Percentiles rank a stretch among this genome's conserved stretches.
Conservation (phyloP, 371 early-diverging fungal genomes). For the Mortierella sp. region DNA sequence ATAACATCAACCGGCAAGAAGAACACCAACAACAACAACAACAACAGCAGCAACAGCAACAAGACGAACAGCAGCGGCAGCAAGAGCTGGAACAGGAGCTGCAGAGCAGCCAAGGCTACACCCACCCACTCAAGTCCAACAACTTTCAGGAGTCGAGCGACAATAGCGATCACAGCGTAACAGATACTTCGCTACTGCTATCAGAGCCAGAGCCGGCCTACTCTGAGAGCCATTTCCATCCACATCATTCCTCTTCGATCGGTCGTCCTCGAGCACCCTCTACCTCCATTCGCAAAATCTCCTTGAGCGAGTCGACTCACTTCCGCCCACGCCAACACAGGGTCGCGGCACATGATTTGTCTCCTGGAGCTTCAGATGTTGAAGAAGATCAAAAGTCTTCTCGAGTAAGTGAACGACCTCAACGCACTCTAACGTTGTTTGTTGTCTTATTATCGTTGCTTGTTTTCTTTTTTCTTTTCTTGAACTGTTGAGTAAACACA, state of each 20-base stretch:
- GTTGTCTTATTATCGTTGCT: background rate
- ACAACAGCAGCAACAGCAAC: background rate
- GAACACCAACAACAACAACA: conserved; percentile 2
- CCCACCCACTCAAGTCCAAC: background rate
- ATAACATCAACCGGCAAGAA: conserved; percentile 10
- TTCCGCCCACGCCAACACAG: conserved; percentile 28
- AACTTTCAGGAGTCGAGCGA: conserved; percentile 1
- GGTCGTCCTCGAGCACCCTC: conserved; percentile 6
- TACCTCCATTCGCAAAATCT: conserved; percentile 31
- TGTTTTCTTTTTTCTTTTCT: conserved; percentile 1
- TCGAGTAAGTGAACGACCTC: conserved; percentile 25
- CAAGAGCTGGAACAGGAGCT: conserved; percentile 7
- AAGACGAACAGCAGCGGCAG: background rate
- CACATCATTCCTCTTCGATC: conserved; percentile 28
- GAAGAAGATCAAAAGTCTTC: conserved; percentile 21
- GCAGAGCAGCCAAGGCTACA: background rate
- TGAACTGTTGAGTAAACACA: conserved; percentile 17
- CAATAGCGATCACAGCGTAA: background rate
- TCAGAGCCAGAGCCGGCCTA: conserved; percentile 6
- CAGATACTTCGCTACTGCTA: background rate
- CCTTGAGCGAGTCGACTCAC: conserved; percentile 35
- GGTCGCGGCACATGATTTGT: conserved; percentile 18
- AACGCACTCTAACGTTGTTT: background rate
- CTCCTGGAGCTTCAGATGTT: conserved; percentile 23
- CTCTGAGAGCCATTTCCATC: conserved; percentile 16